phyloP scores from a whole-genome alignment of 2,329 filamentous ascomycete genomes.

The Clarireedia homoeocarpa region DNA sequence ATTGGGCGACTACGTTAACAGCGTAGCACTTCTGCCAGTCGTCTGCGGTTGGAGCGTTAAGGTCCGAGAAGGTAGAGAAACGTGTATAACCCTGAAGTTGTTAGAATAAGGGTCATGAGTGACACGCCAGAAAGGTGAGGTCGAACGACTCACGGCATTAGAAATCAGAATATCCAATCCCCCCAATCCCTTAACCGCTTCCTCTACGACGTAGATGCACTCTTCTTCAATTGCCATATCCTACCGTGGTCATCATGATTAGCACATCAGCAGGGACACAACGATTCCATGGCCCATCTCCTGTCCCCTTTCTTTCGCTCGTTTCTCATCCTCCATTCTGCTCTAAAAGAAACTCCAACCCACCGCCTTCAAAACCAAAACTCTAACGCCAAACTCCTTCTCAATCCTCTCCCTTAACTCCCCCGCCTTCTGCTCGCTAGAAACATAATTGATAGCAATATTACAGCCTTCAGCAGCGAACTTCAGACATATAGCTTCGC shows the following conservation, averaged over 20 bases:
- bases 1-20: slow-evolving; percentile 51
- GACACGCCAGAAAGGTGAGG: not conserved
- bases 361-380: slow-evolving; percentile 47
- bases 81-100: slow-evolving; percentile 22
- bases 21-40: slow-evolving; percentile 42
- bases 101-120: not conserved
- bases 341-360: slow-evolving; percentile 17
- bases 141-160: slow-evolving; percentile 45
- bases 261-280: not conserved
- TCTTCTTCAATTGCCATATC: slow-evolving; percentile 50
- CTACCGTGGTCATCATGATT: slow-evolving; percentile 25
- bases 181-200: slow-evolving; percentile 47
- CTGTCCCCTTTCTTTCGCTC: not conserved
- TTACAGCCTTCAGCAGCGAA: slow-evolving; percentile 58
- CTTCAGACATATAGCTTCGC: slow-evolving; percentile 49
- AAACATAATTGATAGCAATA: slow-evolving; percentile 58
- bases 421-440: slow-evolving; percentile 46
- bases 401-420: slow-evolving; percentile 43
- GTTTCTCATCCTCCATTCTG: not conserved
- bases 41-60: slow-evolving; percentile 16
- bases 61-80: slow-evolving; percentile 23
- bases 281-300: not conserved
- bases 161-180: slow-evolving; percentile 58
- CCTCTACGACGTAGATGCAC: slow-evolving; percentile 43
- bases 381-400: slow-evolving; percentile 43